Evolutionary conservation across 164 flowering plant genomes (phyloP).

Genomic region (Saururus chinensis): DNA sequence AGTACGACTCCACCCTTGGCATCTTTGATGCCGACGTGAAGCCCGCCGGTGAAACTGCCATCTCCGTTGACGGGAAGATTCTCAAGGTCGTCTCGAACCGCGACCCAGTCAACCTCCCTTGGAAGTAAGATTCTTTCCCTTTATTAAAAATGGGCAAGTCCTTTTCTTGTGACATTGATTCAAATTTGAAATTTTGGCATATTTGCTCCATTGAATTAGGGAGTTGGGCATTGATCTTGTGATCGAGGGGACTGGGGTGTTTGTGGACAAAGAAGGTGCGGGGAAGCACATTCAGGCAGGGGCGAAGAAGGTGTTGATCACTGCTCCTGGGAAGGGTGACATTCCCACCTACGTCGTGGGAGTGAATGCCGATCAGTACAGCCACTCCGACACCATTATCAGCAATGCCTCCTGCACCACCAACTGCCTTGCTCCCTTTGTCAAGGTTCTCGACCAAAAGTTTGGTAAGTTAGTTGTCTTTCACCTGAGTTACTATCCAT

Average conservation of each 20-base stretch:
- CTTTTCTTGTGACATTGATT: too few relatives aligned
- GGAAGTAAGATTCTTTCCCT: conserved; percentile 46
- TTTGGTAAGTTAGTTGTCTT: conserved; percentile 28
- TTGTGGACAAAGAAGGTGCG: conserved; percentile 93
- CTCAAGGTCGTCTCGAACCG: conserved; percentile 81
- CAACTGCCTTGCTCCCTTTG: conserved; percentile 95
- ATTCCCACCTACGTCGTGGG: conserved; percentile 97
- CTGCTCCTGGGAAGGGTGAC: conserved; percentile 82
- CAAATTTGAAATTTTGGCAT: too few relatives aligned
- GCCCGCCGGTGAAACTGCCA: conserved; percentile 49
- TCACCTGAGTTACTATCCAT: not conserved
- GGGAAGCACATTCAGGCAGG: conserved; percentile 95
- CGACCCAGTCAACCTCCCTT: conserved; percentile 78
- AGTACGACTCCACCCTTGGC: conserved; percentile 96
- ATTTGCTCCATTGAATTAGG: too few relatives aligned
- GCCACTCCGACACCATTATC: conserved; percentile 59
- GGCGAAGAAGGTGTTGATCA: conserved; percentile 95
- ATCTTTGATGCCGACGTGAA: conserved; percentile 94
- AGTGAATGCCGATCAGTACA: conserved; percentile 76
- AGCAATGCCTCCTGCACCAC: conserved; percentile 98
- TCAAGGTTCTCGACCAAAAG: conserved; percentile 93
- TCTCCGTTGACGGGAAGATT: conserved; percentile 90
- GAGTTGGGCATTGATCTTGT: conserved; percentile 78
- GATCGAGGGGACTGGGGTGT: conserved; percentile 97
- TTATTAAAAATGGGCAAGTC: not conserved